Base-by-base conservation (phyloP, 257 asterid species). In the Nemophila menziesii region DNA sequence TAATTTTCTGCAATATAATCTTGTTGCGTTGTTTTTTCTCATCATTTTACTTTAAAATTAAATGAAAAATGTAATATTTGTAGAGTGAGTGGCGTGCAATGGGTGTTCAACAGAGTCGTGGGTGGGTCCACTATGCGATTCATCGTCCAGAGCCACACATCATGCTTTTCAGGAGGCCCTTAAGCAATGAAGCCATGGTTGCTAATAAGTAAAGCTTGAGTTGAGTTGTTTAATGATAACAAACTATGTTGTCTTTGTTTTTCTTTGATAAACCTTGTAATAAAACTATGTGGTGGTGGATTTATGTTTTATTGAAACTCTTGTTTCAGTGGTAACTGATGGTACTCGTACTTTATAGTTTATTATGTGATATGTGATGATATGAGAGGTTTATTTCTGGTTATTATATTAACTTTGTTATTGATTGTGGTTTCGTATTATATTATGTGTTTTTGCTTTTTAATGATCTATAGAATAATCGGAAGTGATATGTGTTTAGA, bases 101-200 rank as follows among this genome's bases (percentile, higher is more conserved):
- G 46, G 97, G 97, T 27, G 97, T 86, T 55, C 95, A 86, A 68
- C 97, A 86, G 64, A 86, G 97, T 61, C 79, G 95, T 36, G 94
- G 97, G 29, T 86, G 97, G 97, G 94, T 82, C 23, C 97, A 86
- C 65, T 86, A 86, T 21, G 93, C 97, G 2, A 63, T 86, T 53
- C 97, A 86, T 57, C 92, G 94, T 6, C 94, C 97, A 2, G 97
- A 86, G 79, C 94, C 97, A 27, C 97, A 86, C 73, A 86, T 86
- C 63, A 82, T 86, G 97, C 93, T 86, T 55, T 86, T 86, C 60
- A 75, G 97, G 80, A 77, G 97, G 97, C 69, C 92, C 8, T 60
- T 86, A 48, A 72, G 78, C 94, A 86, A 60, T 81, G 71, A 50
- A 64, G 16, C 44, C 80, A 49, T 63, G 56, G 56, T 66, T 49